A percentile compares a stretch with the other conserved stretches of the same genome.
Conservation (phyloP, 148 eudicot genomes). For the Euryodendron excelsum region DNA sequence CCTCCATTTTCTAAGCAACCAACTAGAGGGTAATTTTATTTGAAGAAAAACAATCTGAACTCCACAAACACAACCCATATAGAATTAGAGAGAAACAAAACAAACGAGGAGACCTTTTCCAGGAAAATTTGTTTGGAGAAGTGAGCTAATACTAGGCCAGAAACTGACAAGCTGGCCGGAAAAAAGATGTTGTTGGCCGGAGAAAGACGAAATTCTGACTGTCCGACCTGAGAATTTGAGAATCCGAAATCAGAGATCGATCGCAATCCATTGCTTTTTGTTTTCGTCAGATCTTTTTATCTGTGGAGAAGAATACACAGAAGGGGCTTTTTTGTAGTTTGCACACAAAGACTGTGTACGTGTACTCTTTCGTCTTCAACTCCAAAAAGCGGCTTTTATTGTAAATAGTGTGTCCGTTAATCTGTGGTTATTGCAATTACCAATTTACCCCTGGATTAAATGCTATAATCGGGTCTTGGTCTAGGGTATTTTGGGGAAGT, state of each 20-base stretch:
- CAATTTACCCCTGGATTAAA: no score
- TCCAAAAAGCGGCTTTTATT: no score
- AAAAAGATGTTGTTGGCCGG: constrained; percentile 1
- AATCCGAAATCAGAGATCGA: constrained; percentile 2
- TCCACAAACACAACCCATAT: not conserved
- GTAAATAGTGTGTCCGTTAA: no score
- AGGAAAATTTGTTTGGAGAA: not conserved
- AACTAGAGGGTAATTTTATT: not conserved
- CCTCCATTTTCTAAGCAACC: constrained; percentile 10
- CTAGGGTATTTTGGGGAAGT: no score
- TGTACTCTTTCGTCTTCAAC: not conserved
- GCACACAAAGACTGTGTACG: not conserved
- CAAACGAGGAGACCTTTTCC: constrained; percentile 14
- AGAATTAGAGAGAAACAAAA: not conserved
- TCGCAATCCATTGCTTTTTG: constrained; percentile 18
- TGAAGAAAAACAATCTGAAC: not conserved
- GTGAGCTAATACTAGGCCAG: constrained; percentile 11
- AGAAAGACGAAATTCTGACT: constrained; percentile 12
- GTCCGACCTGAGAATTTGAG: constrained; percentile 12
- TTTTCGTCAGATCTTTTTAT: not conserved
- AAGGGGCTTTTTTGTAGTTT: not conserved
- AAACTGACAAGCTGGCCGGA: constrained; percentile 22
- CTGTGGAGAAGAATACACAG: not conserved
- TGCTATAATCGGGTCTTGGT: no score
- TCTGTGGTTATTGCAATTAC: no score